Conservation (phyloP, 495 filamentous ascomycete species). For the Jackrogersella multiformis region DNA sequence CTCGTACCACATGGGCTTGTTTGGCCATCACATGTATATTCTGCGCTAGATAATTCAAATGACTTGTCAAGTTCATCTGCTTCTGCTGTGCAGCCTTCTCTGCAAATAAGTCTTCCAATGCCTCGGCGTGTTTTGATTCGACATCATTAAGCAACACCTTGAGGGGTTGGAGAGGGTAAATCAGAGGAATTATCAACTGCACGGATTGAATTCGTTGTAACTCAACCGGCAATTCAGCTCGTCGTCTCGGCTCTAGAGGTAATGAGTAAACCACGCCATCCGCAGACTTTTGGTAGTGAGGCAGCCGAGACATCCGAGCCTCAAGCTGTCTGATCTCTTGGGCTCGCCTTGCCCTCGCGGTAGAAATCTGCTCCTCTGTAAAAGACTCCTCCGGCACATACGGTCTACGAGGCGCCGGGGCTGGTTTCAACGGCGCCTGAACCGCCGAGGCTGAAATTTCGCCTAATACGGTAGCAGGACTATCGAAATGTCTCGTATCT, state of each 20-base stretch:
- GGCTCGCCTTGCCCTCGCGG: conserved; percentile 71
- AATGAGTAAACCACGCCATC: conserved; percentile 77
- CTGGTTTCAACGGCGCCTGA: conserved; percentile 57
- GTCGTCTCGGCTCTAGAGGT: conserved; percentile 74
- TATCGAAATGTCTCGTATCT: conserved; percentile 54
- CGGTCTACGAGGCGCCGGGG: conserved; percentile 26
- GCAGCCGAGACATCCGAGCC: conserved; percentile 75
- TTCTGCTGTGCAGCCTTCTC: conserved; percentile 64
- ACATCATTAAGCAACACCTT: conserved; percentile 72
- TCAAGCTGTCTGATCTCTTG: conserved; percentile 78
- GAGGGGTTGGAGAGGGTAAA: conserved; percentile 78
- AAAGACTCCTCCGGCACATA: conserved; percentile 57
- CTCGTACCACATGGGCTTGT: conserved; percentile 43
- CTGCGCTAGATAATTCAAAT: conserved; percentile 79
- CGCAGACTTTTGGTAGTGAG: conserved; percentile 72
- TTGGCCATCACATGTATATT: conserved; percentile 77
- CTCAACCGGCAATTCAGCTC: conserved; percentile 66
- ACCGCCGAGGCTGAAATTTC: conserved; percentile 58
- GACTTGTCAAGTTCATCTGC: conserved; percentile 73
- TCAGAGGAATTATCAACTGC: conserved; percentile 73
- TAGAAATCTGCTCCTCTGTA: conserved; percentile 64
- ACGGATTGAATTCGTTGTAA: conserved; percentile 72
- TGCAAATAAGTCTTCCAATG: conserved; percentile 72
- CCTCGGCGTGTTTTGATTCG: conserved; percentile 65
- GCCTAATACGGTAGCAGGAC: conserved; percentile 17